A percentile compares a stretch with the other conserved stretches of the same genome.
Evolutionary conservation across 768 basidiomycete species (phyloP).

Genomic region (Phlegmacium glaucopus): DNA sequence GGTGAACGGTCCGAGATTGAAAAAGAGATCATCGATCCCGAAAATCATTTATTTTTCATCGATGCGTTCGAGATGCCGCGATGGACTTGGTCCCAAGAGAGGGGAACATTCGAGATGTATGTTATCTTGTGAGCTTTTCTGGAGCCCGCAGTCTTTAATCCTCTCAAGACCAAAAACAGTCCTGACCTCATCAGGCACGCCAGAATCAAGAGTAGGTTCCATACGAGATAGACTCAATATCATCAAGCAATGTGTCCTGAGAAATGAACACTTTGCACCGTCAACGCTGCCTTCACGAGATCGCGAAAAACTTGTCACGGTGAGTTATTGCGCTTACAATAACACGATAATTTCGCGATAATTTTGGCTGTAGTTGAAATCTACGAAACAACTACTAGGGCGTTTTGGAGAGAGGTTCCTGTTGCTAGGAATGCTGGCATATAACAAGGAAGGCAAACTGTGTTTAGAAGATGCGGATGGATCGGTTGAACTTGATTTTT

Average conservation of each 20-base stretch:
- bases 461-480: constrained; percentile 95
- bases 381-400: constrained; percentile 94
- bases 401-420: constrained; percentile 88
- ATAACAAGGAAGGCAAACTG: constrained; percentile 86
- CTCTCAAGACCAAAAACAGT: constrained; percentile 45
- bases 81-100: constrained; percentile 86
- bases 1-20: constrained; percentile 47
- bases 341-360: neutral
- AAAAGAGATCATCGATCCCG: constrained; percentile 70
- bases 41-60: constrained; percentile 77
- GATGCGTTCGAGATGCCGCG: constrained; percentile 96
- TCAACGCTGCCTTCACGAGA: constrained; percentile 90
- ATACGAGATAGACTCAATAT: constrained; percentile 85
- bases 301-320: constrained; percentile 84
- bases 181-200: constrained; percentile 74
- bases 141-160: neutral
- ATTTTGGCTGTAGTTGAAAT: constrained; percentile 61
- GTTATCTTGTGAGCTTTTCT: constrained; percentile 13
- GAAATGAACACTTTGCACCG: constrained; percentile 98
- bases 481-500: constrained; percentile 82
- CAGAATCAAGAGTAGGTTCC: constrained; percentile 77
- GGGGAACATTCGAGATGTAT: constrained; percentile 87
- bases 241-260: constrained; percentile 87
- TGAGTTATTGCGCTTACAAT: constrained; percentile 28
- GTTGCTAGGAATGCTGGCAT: constrained; percentile 87